Conservation (phyloP, 2,329 filamentous ascomycete species). For the Ascochyta lentis region DNA sequence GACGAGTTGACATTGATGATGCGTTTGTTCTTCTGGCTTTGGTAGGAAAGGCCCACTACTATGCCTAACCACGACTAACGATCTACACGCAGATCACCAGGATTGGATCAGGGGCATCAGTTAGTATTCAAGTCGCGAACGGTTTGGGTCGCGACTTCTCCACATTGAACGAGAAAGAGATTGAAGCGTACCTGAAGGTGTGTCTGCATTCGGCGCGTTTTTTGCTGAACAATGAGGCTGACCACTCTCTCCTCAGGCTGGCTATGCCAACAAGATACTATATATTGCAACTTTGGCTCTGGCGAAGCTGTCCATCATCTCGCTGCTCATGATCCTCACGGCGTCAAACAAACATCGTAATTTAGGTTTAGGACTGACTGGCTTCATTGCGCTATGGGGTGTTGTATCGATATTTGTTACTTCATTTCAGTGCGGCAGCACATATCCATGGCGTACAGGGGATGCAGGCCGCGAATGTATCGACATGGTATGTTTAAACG, state of each 20-base stretch:
- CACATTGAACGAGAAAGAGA: slow-evolving; percentile 25
- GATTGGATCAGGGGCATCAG: slow-evolving; percentile 43
- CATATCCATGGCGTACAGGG: slow-evolving; percentile 37
- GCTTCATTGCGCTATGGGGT: slow-evolving; percentile 42
- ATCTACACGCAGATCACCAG: slow-evolving; percentile 30
- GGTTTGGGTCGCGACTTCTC: slow-evolving; percentile 39
- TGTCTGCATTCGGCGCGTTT: background rate
- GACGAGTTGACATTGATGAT: slow-evolving; percentile 44
- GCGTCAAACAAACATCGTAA: slow-evolving; percentile 39
- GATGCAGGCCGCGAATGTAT: slow-evolving; percentile 25
- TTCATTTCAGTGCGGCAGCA: slow-evolving; percentile 43
- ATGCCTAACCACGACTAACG: slow-evolving; percentile 16
- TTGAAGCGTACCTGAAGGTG: slow-evolving; percentile 43
- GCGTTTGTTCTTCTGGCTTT: slow-evolving; percentile 44
- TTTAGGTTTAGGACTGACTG: slow-evolving; percentile 33
- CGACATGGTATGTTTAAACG: slow-evolving; percentile 30
- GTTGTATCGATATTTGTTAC: slow-evolving; percentile 35
- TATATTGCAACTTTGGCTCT: slow-evolving; percentile 45
- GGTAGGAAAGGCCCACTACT: slow-evolving; percentile 26
- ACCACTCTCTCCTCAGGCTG: slow-evolving; percentile 26
- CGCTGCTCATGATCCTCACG: slow-evolving; percentile 44
- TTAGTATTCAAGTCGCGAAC: slow-evolving; percentile 39
- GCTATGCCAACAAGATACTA: slow-evolving; percentile 45
- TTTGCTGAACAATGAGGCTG: background rate
- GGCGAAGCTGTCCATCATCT: slow-evolving; percentile 47